Percentiles rank a stretch among this genome's conserved stretches.
Conservation (phyloP, 2,329 filamentous ascomycete genomes). For the Trichoderma aggressivum region DNA sequence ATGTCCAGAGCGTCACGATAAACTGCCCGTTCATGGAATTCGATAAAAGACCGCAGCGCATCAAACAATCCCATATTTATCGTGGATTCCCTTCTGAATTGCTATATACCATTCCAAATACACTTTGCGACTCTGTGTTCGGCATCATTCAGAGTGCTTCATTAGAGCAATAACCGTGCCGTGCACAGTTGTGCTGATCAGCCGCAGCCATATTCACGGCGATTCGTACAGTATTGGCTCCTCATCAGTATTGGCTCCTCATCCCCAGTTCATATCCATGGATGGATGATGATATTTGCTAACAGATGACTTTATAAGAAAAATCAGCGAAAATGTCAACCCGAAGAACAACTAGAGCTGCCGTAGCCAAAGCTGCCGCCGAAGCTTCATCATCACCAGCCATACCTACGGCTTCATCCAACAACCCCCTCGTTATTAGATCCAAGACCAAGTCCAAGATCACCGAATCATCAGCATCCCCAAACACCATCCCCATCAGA, state of each 20-base stretch:
- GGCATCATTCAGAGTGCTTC: too few species aligned
- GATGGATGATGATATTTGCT: not conserved
- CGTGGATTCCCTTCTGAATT: accelerated
- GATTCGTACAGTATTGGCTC: not conserved
- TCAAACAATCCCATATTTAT: not conserved
- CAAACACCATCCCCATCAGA: not conserved
- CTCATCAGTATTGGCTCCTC: not conserved
- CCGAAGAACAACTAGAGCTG: not conserved
- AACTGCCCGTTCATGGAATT: not conserved
- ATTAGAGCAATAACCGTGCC: too few species aligned
- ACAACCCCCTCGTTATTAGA: not conserved
- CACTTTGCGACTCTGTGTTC: not conserved
- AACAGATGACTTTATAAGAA: not conserved
- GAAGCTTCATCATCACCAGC: not conserved
- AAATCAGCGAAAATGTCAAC: not conserved
- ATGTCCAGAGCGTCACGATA: not conserved
- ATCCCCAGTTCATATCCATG: not conserved
- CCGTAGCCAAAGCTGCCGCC: not conserved
- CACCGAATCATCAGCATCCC: not conserved
- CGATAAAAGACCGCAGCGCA: not conserved
- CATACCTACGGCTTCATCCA: not conserved
- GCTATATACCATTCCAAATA: not conserved
- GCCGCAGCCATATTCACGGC: not conserved
- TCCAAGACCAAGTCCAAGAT: not conserved
- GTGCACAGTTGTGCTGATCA: not conserved